Evolutionary conservation across 495 filamentous ascomycete genomes (phyloP).

Genomic region (Pyronema omphalodes): DNA sequence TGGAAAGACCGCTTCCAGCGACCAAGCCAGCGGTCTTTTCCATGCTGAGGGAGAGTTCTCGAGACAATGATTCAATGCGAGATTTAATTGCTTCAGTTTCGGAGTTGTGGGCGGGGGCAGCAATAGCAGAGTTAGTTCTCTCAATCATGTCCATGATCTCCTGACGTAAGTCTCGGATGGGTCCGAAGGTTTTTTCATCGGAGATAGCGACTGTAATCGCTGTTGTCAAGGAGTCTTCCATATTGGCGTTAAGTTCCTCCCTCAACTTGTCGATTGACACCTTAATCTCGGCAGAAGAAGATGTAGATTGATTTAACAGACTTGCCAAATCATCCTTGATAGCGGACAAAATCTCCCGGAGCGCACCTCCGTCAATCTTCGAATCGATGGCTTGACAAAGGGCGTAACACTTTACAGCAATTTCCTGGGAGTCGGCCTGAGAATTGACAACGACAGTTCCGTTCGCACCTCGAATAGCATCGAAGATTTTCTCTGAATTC

Average conservation of each 20-base stretch:
- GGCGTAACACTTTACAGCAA: constrained; percentile 9
- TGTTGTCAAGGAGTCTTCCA: constrained; percentile 16
- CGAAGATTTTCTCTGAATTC: constrained; percentile 5
- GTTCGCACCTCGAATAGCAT: constrained; percentile 15
- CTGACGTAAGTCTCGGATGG: constrained; percentile 46
- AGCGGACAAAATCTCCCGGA: constrained; percentile 8
- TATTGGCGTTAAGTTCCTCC: constrained; percentile 10
- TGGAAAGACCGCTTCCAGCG: constrained; percentile 10
- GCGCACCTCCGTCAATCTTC: constrained; percentile 9
- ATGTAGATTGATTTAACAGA: constrained; percentile 11
- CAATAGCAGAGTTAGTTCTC: constrained; percentile 50
- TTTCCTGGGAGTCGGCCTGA: constrained; percentile 16
- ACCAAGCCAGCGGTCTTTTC: constrained; percentile 35
- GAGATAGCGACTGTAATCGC: constrained; percentile 10
- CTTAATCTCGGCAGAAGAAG: constrained; percentile 13
- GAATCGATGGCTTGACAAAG: constrained; percentile 10
- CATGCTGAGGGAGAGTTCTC: constrained; percentile 56
- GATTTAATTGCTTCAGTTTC: constrained; percentile 44
- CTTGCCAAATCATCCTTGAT: constrained; percentile 16
- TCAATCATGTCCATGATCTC: constrained; percentile 31
- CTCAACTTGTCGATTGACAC: constrained; percentile 13
- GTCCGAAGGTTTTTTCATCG: constrained; percentile 31
- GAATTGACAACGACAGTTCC: constrained; percentile 10
- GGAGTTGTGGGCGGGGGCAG: constrained; percentile 48
- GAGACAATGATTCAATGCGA: constrained; percentile 23